Conservation (phyloP, 805 yeast species). For the Candida krabiensis region DNA sequence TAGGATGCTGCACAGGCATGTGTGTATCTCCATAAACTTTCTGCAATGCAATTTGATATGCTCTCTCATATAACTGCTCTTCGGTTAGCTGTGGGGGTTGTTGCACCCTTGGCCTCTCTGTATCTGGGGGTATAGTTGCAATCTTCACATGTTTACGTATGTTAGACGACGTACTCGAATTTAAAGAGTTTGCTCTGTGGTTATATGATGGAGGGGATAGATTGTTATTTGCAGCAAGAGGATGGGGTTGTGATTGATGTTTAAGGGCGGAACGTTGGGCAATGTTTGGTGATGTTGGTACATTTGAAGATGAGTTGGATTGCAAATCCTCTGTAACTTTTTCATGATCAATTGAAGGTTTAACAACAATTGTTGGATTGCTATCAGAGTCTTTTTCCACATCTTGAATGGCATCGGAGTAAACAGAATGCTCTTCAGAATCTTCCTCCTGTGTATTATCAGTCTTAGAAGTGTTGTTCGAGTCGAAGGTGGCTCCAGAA, state of each 20-base stretch:
- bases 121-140: conserved; percentile 7
- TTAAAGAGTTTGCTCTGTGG: conserved; percentile 18
- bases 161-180: conserved; percentile 19
- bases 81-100: conserved; percentile 31
- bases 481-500: background rate
- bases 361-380: background rate
- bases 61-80: conserved; percentile 55
- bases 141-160: conserved; percentile 27
- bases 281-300: conserved; percentile 17
- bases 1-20: conserved; percentile 1
- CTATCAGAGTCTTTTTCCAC: conserved; percentile 1
- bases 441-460: conserved; percentile 10
- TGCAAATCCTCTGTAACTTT: conserved; percentile 27
- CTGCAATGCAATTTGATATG: conserved; percentile 54
- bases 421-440: conserved; percentile 22
- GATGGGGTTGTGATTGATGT: conserved; percentile 7
- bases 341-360: conserved; percentile 13
- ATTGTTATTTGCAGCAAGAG: background rate
- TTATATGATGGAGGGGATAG: conserved; percentile 4
- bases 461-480: background rate
- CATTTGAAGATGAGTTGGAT: conserved; percentile 15
- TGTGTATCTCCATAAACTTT: conserved; percentile 50
- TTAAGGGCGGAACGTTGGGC: conserved; percentile 15
- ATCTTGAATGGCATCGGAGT: conserved; percentile 28
- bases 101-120: conserved; percentile 4